Evolutionary conservation across 257 asterid genomes (phyloP), one percentile per base, ranked within the genome.

Genomic region (Solanum gandarillasii): DNA sequence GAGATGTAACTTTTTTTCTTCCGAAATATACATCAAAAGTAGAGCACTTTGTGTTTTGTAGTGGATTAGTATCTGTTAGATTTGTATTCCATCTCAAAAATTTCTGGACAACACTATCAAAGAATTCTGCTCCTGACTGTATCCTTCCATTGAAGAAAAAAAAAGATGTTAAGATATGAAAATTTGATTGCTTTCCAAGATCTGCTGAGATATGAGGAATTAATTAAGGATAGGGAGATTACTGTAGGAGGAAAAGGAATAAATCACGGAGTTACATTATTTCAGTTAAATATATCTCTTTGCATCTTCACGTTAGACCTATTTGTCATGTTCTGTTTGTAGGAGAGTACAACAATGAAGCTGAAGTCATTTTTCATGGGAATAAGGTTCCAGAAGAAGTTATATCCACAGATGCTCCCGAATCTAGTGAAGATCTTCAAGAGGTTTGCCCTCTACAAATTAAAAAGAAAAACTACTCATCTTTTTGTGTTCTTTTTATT

Each of bases 321-420:
- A 74, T 36, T 86, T 87, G 83, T 79, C 89, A 60, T 79, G 38
- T 84, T 84, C 82, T 73, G 55, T 88, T 68, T 84, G 85, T 90
- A 94, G 98, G 86, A 78, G 91, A 91, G 90, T 89, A 76, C 89
- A 88, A 84, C 87, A 65, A 87, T 87, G 88, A 87, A 85, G 88
- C 79, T 41, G 94, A 87, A 83, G 87, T 86, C 83, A 87, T 89
- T 83, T 87, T 91, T 90, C 90, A 87, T 87, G 96, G 88, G 84
- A 93, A 92, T 89, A 90, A 89, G 89, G 87, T 89, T 89, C 90
- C 92, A 39, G 95, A 91, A 58, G 92, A 92, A 90, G 90, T 72
- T 87, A 90, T 76, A 71, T 83, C 88, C 46, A 83, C 60, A 67
- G 88, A 52, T 86, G 82, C 87, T 74, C 48, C 86, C 41, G 86